These are phyloP conservation scores for Rhodotorula kratochvilovae DNA, from an alignment of 768 basidiomycete species.

Conservation along the genomic window DNA sequence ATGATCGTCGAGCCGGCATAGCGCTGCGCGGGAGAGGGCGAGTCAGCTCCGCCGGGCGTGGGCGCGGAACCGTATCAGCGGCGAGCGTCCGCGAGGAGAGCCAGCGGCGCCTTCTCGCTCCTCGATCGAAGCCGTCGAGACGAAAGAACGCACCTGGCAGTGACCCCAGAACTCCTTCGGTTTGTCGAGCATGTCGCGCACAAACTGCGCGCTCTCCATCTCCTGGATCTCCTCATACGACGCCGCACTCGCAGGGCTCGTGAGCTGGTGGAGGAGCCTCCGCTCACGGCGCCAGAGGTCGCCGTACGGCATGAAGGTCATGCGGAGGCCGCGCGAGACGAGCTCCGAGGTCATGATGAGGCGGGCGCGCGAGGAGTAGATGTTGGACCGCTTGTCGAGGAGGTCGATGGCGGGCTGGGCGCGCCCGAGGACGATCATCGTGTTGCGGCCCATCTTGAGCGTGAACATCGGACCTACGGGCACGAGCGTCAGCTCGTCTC, in stretches of 20 bases:
- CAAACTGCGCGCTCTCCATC: constrained; percentile 33
- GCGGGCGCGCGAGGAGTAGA: constrained; percentile 39
- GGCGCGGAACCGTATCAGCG: too few species aligned
- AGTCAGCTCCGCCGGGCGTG: background rate
- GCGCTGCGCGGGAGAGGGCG: background rate
- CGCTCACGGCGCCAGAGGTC: constrained; percentile 39
- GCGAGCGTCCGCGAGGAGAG: too few species aligned
- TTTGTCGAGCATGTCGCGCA: constrained; percentile 33
- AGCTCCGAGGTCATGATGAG: constrained; percentile 40
- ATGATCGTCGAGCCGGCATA: constrained; percentile 11
- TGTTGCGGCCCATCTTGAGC: constrained; percentile 31
- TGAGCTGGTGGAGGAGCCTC: constrained; percentile 39
- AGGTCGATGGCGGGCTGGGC: constrained; percentile 39
- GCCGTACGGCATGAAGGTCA: constrained; percentile 43
- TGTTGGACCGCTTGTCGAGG: constrained; percentile 40
- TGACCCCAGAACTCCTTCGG: constrained; percentile 40
- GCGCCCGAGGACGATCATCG: constrained; percentile 39
- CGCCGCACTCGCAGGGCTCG: constrained; percentile 31
- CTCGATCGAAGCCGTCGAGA: too few species aligned
- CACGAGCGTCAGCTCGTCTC: background rate
- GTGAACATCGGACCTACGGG: constrained; percentile 38
- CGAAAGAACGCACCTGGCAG: constrained; percentile 19
- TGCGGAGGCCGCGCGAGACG: constrained; percentile 34
- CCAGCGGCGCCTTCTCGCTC: too few species aligned
- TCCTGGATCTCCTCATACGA: constrained; percentile 43